A percentile compares a stretch with the other conserved stretches of the same genome.
phyloP scores from a whole-genome alignment of 192 early-diverging fungal species.

The Mortierella claussenii region DNA sequence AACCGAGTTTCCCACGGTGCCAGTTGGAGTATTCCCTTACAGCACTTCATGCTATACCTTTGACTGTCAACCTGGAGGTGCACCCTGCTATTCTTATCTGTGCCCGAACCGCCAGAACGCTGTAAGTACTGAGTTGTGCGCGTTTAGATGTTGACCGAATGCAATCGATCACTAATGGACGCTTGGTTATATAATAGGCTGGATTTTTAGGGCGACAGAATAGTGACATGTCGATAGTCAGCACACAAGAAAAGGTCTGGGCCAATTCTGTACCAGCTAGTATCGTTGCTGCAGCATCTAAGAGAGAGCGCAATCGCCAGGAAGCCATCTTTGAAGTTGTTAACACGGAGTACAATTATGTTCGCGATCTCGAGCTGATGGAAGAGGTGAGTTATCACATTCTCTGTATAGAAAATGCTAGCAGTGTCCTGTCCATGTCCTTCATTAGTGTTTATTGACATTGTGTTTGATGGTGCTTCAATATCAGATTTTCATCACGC shows the following conservation, averaged over 20 bases:
- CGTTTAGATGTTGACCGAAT: not conserved
- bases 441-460: not conserved
- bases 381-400: slow-evolving; percentile 85
- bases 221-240: slow-evolving; percentile 32
- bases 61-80: slow-evolving; percentile 30
- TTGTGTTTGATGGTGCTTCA: not conserved
- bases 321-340: slow-evolving; percentile 96
- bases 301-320: slow-evolving; percentile 85
- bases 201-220: slow-evolving; percentile 23
- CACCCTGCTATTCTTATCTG: slow-evolving; percentile 43
- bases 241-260: slow-evolving; percentile 46
- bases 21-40: slow-evolving; percentile 39
- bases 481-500: slow-evolving; percentile 67
- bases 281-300: slow-evolving; percentile 34
- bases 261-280: slow-evolving; percentile 46
- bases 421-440: no score
- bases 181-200: slow-evolving; percentile 8
- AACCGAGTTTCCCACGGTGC: slow-evolving; percentile 38
- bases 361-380: slow-evolving; percentile 86
- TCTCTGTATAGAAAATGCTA: not conserved
- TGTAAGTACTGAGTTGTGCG: slow-evolving; percentile 15
- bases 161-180: not conserved
- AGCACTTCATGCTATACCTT: slow-evolving; percentile 31
- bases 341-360: slow-evolving; percentile 91
- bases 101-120: slow-evolving; percentile 46